Evolutionary conservation across 2,329 filamentous ascomycete genomes (phyloP).

Genomic region (Paecilomyces dactylethromorphus): DNA sequence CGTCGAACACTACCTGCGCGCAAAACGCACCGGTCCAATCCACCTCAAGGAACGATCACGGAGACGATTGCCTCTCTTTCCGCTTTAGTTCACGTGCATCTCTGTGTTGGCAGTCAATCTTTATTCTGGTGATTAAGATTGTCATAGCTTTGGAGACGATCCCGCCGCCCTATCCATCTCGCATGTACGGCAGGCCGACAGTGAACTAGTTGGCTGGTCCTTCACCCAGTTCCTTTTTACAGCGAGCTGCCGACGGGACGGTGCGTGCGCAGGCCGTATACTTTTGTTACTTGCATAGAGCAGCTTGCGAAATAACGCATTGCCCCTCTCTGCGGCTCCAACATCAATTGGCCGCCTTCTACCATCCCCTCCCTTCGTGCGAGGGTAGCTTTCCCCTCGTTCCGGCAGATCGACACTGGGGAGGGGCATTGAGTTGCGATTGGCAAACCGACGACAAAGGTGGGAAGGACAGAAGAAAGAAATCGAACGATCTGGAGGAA

Average conservation of each 20-base stretch:
- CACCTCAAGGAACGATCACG: conserved; percentile 4
- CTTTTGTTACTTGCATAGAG: conserved; percentile 11
- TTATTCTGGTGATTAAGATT: background rate
- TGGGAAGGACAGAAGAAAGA: background rate
- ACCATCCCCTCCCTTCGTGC: conserved; percentile 4
- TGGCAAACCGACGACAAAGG: background rate
- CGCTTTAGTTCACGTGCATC: conserved; percentile 11
- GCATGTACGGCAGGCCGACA: conserved; percentile 1
- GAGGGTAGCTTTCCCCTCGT: conserved; percentile 6
- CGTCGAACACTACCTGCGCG: background rate
- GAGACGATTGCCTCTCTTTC: conserved; percentile 8
- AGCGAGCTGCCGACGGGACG: background rate
- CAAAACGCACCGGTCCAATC: background rate
- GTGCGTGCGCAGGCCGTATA: conserved; percentile 5
- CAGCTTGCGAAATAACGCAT: conserved; percentile 6
- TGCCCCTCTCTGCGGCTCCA: conserved; percentile 1
- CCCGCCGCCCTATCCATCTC: background rate
- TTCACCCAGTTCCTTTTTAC: conserved; percentile 1
- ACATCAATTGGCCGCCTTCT: conserved; percentile 1
- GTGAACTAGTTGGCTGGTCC: background rate
- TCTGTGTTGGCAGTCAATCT: conserved; percentile 7
- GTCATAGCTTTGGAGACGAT: background rate
- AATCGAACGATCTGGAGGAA: background rate
- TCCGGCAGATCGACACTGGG: conserved; percentile 10
- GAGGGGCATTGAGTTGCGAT: conserved; percentile 1